A percentile compares a stretch with the other conserved stretches of the same genome.
Evolutionary conservation across 768 basidiomycete species (phyloP).

Genomic region (Epithele typhae): DNA sequence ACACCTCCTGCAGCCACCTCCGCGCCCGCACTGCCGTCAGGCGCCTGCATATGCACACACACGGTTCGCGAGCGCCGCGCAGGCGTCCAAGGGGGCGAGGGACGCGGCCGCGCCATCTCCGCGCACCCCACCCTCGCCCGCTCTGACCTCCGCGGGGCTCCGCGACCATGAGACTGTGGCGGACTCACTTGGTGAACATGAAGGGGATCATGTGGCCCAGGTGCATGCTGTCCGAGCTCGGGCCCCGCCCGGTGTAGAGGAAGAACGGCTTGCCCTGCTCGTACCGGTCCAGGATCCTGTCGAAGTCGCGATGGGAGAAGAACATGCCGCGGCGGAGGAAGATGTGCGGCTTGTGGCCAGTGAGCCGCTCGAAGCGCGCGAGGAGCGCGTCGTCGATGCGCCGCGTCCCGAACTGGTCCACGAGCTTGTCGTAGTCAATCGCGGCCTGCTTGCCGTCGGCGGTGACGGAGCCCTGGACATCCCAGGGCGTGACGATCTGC

Average conservation of each 20-base stretch:
- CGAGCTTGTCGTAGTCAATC: conserved; percentile 95
- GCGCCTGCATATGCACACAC: no score
- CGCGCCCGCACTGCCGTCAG: no score
- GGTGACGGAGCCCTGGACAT: conserved; percentile 88
- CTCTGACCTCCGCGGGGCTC: no score
- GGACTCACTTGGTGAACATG: conserved; percentile 86
- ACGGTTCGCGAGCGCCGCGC: no score
- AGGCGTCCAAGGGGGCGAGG: no score
- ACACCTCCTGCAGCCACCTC: conserved; percentile 96
- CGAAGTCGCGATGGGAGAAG: conserved; percentile 96
- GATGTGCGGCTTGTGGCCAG: conserved; percentile 83
- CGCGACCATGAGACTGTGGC: no score
- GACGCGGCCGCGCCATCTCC: no score
- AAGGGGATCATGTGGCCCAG: conserved; percentile 98
- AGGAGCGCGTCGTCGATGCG: conserved; percentile 72
- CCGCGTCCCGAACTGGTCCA: conserved; percentile 91
- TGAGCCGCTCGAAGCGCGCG: conserved; percentile 86
- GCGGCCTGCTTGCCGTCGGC: conserved; percentile 86
- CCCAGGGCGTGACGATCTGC: conserved; percentile 96
- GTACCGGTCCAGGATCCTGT: conserved; percentile 90
- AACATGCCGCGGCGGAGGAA: conserved; percentile 91
- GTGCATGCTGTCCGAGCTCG: conserved; percentile 96
- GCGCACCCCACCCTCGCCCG: no score
- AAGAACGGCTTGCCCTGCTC: conserved; percentile 98
- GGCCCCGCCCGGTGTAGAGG: conserved; percentile 95